Conservation (phyloP, 73 alveolate genomes). For the Uronychia setigera region DNA sequence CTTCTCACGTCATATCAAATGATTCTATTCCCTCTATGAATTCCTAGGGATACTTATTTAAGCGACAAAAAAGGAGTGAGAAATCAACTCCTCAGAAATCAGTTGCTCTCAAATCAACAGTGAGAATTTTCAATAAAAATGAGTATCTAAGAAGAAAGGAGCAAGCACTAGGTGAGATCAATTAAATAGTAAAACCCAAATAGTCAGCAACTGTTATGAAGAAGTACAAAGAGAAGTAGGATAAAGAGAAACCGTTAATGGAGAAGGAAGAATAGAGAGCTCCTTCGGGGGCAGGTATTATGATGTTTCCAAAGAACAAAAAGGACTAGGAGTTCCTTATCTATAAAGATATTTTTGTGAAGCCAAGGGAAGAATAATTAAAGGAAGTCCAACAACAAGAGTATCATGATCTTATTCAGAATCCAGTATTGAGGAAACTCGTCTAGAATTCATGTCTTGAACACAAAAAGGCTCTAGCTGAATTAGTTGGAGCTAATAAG, state of each 20-base stretch:
- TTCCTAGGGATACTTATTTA: background rate
- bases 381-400: slow-evolving; percentile 24
- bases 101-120: background rate
- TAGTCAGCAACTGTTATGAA: background rate
- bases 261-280: background rate
- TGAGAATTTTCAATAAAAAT: background rate
- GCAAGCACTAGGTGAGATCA: background rate
- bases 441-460: background rate
- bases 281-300: background rate
- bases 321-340: slow-evolving; percentile 35
- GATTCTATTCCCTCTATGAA: no score
- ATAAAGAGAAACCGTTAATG: slow-evolving; percentile 14
- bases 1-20: no score
- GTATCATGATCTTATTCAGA: slow-evolving; percentile 2
- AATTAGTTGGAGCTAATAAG: background rate
- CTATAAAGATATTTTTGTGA: slow-evolving; percentile 45
- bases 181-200: slow-evolving; percentile 11
- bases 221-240: background rate
- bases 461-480: background rate
- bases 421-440: background rate
- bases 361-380: slow-evolving; percentile 57
- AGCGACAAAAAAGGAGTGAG: background rate
- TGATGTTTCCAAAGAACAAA: slow-evolving; percentile 9
- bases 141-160: background rate
- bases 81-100: background rate